Percentiles rank a stretch among this genome's conserved stretches.
phyloP scores from a whole-genome alignment of 1,284 basidiomycete species.

The Sutorius eximius region DNA sequence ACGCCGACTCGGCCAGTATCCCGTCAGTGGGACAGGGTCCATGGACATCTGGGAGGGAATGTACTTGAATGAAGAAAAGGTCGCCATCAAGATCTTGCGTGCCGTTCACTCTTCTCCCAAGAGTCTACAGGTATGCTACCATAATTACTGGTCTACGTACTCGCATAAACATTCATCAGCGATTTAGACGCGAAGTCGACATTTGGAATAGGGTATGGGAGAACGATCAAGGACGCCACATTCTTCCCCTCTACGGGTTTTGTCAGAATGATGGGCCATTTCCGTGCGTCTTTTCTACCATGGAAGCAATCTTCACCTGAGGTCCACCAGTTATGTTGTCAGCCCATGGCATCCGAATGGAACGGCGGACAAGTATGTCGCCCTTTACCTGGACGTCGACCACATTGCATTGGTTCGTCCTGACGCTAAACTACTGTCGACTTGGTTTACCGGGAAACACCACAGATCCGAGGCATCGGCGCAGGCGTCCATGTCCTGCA shows the following conservation, averaged over 20 bases:
- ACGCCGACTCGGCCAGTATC: conserved; percentile 44
- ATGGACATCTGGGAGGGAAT: conserved; percentile 55
- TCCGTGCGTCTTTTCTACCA: conserved; percentile 37
- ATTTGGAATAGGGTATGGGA: conserved; percentile 58
- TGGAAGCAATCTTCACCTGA: not conserved
- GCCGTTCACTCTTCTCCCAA: conserved; percentile 47
- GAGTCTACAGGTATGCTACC: conserved; percentile 39
- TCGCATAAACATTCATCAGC: conserved; percentile 31
- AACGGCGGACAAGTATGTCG: conserved; percentile 49
- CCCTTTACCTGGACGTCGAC: conserved; percentile 38
- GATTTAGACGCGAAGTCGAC: conserved; percentile 52
- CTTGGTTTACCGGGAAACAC: not conserved
- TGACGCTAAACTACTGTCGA: not conserved
- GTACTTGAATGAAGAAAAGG: conserved; percentile 53
- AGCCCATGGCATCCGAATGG: conserved; percentile 58
- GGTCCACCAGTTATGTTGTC: conserved; percentile 46
- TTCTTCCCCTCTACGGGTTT: conserved; percentile 58
- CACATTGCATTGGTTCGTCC: conserved; percentile 42
- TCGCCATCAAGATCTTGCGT: conserved; percentile 55
- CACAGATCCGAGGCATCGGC: conserved; percentile 47
- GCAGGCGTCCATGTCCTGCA: conserved; percentile 50
- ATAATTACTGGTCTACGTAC: not conserved
- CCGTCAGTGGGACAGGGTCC: conserved; percentile 48
- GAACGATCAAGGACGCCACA: conserved; percentile 47
- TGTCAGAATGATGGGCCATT: conserved; percentile 53